phyloP scores from a whole-genome alignment of 148 eudicot species.

The Chenopodium suecicum region DNA sequence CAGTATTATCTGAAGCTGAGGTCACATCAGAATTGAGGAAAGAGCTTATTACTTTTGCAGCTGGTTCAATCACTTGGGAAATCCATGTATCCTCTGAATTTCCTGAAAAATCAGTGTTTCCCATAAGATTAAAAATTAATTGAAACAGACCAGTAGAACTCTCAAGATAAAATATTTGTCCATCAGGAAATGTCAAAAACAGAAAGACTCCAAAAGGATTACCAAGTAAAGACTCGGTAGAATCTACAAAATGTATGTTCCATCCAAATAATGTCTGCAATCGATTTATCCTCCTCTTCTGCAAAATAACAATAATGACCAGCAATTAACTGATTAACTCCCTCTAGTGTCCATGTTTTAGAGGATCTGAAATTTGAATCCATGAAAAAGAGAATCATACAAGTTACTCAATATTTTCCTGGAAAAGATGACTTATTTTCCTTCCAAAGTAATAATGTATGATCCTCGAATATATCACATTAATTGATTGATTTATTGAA shows the following conservation, averaged over 20 bases:
- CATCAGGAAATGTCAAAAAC: not conserved
- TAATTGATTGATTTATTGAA: not conserved
- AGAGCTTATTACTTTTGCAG: constrained; percentile 47
- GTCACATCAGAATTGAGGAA: constrained; percentile 41
- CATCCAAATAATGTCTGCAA: constrained; percentile 74
- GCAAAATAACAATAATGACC: constrained; percentile 15
- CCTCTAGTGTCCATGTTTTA: not conserved
- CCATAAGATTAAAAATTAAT: not conserved
- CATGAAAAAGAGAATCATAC: not conserved
- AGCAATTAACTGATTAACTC: not conserved
- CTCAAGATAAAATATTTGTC: not conserved
- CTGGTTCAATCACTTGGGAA: constrained; percentile 58
- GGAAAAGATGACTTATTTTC: not conserved
- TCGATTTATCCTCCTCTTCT: constrained; percentile 80
- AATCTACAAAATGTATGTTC: constrained; percentile 73
- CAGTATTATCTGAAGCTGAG: constrained; percentile 18
- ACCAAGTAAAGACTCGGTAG: constrained; percentile 66
- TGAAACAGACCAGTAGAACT: not conserved
- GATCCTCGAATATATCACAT: not conserved
- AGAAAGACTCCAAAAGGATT: constrained; percentile 17
- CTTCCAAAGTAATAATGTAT: not conserved
- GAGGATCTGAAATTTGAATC: not conserved
- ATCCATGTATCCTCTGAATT: constrained; percentile 58
- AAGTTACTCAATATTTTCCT: not conserved
- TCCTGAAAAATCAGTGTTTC: constrained; percentile 40